These are phyloP conservation scores for Cutaneotrichosporon spelunceum DNA, from an alignment of 1,284 basidiomycete genomes.

Conservation along the genomic window DNA sequence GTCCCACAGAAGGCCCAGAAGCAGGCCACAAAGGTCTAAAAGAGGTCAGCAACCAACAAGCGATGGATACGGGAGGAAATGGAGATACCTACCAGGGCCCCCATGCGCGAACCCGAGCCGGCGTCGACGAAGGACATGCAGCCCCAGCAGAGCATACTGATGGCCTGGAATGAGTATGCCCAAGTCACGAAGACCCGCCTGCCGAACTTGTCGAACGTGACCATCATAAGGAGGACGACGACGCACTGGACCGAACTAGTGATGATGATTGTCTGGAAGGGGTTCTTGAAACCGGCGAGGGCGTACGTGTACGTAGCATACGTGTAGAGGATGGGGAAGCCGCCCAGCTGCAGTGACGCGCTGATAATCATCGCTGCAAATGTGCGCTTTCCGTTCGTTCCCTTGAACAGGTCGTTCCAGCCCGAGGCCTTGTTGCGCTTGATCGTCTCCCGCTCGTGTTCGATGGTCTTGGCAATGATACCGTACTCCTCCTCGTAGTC, in stretches of 20 bases:
- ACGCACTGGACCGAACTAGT: slow-evolving; percentile 22
- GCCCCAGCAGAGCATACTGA: slow-evolving; percentile 30
- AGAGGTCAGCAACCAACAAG: too few relatives aligned
- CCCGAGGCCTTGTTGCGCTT: slow-evolving; percentile 1
- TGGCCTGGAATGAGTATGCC: slow-evolving; percentile 15
- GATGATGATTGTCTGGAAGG: slow-evolving; percentile 30
- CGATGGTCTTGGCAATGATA: slow-evolving; percentile 27
- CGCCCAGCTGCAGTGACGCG: slow-evolving; percentile 21
- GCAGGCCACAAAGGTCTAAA: too few relatives aligned
- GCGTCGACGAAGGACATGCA: too few relatives aligned
- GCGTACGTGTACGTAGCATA: slow-evolving; percentile 34
- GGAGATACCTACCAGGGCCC: too few relatives aligned
- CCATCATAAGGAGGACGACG: slow-evolving; percentile 15
- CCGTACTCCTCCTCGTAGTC: slow-evolving; percentile 35
- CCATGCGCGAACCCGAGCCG: too few relatives aligned
- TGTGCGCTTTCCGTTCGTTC: slow-evolving; percentile 24
- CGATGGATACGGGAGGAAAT: too few relatives aligned
- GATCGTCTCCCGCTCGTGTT: slow-evolving; percentile 22
- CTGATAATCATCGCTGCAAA: slow-evolving; percentile 22
- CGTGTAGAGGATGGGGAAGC: slow-evolving; percentile 27
- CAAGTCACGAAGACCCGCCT: too few relatives aligned
- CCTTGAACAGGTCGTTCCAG: slow-evolving; percentile 21
- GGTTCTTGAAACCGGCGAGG: slow-evolving; percentile 27
- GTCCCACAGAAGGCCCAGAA: too few relatives aligned
- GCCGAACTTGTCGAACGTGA: too few relatives aligned